Percentiles rank a stretch among this genome's conserved stretches.
Evolutionary conservation across 1,284 basidiomycete species (phyloP).

Genomic region (Sphaerobolus stellatus): DNA sequence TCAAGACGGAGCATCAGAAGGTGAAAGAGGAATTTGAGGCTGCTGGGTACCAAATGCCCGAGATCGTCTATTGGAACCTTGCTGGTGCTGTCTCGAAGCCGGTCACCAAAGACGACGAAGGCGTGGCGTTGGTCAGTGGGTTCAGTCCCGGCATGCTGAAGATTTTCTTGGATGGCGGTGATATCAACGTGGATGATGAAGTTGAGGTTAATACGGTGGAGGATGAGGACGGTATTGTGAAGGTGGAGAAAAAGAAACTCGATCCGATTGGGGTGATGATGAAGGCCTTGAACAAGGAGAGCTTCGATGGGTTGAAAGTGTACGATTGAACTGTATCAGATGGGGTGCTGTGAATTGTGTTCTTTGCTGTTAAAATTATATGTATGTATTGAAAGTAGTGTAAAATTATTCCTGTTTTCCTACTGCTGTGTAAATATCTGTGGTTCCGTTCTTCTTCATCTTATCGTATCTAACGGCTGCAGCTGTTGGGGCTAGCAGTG

Average conservation of each 20-base stretch:
- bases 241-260: constrained; percentile 36
- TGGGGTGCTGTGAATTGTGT: too few species aligned
- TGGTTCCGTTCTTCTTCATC: too few species aligned
- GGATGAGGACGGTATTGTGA: constrained; percentile 27
- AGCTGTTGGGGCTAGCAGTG: too few species aligned
- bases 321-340: background rate
- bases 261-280: constrained; percentile 54
- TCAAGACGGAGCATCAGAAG: constrained; percentile 52
- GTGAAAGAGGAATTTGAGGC: constrained; percentile 52
- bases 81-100: constrained; percentile 37
- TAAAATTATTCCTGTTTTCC: too few species aligned
- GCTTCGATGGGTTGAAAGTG: constrained; percentile 45
- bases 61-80: constrained; percentile 61
- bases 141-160: constrained; percentile 69
- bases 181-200: constrained; percentile 36
- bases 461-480: too few species aligned
- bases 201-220: constrained; percentile 35
- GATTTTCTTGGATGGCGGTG: constrained; percentile 60
- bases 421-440: too few species aligned
- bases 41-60: constrained; percentile 66
- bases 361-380: too few species aligned
- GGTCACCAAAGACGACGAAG: constrained; percentile 49
- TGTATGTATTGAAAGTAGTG: too few species aligned
- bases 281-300: constrained; percentile 49
- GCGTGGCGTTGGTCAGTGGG: constrained; percentile 66